A percentile compares a stretch with the other conserved stretches of the same genome.
These are phyloP conservation scores for Calonectria hawksworthii DNA, from an alignment of 2,329 filamentous ascomycete species.

Conservation along the genomic window DNA sequence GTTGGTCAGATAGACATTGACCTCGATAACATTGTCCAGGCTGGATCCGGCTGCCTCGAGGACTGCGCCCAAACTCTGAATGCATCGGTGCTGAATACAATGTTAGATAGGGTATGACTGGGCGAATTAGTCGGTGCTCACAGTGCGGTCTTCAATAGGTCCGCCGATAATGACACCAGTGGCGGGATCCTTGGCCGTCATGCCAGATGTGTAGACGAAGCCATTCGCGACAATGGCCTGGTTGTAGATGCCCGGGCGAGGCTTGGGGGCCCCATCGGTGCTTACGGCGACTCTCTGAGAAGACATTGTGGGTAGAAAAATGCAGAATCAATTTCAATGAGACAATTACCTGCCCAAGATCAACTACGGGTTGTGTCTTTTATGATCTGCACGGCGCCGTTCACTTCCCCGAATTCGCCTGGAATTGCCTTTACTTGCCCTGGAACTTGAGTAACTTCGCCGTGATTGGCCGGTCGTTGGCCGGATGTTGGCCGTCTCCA, in stretches of 20 bases:
- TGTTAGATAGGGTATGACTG: background rate
- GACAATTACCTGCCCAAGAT: background rate
- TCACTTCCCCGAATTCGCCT: background rate
- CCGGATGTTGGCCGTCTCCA: background rate
- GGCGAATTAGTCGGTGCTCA: constrained; percentile 35
- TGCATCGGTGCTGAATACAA: constrained; percentile 65
- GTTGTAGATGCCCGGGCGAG: constrained; percentile 22
- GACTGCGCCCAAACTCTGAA: constrained; percentile 76
- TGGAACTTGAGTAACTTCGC: background rate
- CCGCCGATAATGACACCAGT: constrained; percentile 71
- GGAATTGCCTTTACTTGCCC: background rate
- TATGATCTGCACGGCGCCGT: background rate
- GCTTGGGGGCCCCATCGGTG: constrained; percentile 34
- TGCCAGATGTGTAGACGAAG: constrained; percentile 77
- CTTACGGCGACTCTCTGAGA: constrained; percentile 24
- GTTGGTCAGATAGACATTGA: constrained; percentile 77
- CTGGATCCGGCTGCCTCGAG: constrained; percentile 75
- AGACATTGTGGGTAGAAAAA: background rate
- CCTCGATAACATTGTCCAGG: constrained; percentile 76
- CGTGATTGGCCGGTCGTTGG: background rate
- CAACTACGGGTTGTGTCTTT: background rate
- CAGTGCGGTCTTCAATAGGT: constrained; percentile 73
- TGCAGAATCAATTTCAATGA: background rate
- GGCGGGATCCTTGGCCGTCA: constrained; percentile 72
- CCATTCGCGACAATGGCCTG: constrained; percentile 63